These are phyloP conservation scores for Alopecurus myosuroides DNA, from an alignment of 176 grass and related monocot genomes.

Conservation along the genomic window DNA sequence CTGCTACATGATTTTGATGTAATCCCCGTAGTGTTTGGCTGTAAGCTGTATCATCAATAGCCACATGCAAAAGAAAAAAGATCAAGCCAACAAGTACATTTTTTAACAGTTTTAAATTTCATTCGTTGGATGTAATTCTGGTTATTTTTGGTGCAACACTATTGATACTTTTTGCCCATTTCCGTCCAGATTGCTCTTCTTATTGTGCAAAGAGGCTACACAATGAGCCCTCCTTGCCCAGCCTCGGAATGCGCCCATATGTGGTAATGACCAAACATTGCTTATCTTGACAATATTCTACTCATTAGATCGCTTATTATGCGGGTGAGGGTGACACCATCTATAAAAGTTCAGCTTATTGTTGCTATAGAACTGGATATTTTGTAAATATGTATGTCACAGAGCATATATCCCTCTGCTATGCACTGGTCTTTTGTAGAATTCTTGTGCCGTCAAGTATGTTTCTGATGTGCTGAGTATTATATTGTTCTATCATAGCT, in stretches of 20 bases:
- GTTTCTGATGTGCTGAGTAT: not conserved
- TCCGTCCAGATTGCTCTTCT: slow-evolving; percentile 87
- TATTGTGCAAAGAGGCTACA: slow-evolving; percentile 94
- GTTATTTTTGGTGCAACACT: not conserved
- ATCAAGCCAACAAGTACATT: not conserved
- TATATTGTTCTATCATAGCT: slow-evolving; percentile 13
- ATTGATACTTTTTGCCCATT: slow-evolving; percentile 4
- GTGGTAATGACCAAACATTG: slow-evolving; percentile 68
- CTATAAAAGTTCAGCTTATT: not conserved
- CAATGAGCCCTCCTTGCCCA: slow-evolving; percentile 85
- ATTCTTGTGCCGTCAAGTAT: slow-evolving; percentile 2
- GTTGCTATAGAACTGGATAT: not conserved
- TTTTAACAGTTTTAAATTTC: not conserved
- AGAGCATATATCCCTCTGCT: not conserved
- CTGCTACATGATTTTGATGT: slow-evolving; percentile 3
- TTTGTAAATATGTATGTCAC: not conserved
- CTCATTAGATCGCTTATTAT: slow-evolving; percentile 11
- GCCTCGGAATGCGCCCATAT: slow-evolving; percentile 89
- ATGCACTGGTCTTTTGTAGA: not conserved
- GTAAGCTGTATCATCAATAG: not conserved
- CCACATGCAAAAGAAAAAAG: not conserved
- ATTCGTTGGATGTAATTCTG: not conserved
- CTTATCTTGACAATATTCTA: slow-evolving; percentile 13
- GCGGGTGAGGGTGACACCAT: not conserved
- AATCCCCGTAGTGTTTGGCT: not conserved